phyloP scores from a whole-genome alignment of 169 alveolate genomes.

The Plasmodium gonderi region DNA sequence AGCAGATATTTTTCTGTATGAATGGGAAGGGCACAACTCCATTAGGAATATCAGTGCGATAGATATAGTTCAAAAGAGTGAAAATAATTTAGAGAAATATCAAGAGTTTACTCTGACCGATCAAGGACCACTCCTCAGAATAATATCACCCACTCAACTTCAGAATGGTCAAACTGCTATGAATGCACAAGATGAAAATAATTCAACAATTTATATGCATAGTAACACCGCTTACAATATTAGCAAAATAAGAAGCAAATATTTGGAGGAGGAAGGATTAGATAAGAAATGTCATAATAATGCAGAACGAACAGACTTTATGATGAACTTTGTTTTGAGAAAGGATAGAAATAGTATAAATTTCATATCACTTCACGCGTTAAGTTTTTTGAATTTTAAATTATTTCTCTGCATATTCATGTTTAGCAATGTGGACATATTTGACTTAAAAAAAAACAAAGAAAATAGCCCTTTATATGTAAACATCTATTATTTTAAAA shows the following conservation, averaged over 20 bases:
- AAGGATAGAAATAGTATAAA: constrained; percentile 18
- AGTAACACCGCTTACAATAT: not conserved
- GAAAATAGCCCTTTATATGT: constrained; percentile 17
- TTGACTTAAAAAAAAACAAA: constrained; percentile 32
- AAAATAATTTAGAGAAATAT: not conserved
- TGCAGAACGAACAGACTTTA: not conserved
- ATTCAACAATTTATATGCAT: not conserved
- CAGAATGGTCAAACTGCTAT: not conserved
- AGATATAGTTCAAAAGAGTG: not conserved
- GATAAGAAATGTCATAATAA: not conserved
- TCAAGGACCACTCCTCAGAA: not conserved
- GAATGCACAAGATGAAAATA: not conserved
- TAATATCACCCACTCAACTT: not conserved
- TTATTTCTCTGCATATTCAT: constrained; percentile 47
- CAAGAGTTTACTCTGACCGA: not conserved
- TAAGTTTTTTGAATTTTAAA: constrained; percentile 39
- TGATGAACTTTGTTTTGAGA: not conserved
- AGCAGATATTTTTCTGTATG: constrained; percentile 5
- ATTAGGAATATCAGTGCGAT: not conserved
- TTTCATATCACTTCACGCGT: constrained; percentile 23
- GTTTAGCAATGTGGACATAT: constrained; percentile 61
- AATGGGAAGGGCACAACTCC: not conserved
- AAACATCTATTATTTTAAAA: constrained; percentile 51
- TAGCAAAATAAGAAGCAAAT: not conserved
- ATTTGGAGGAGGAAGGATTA: not conserved